phyloP scores from a whole-genome alignment of 73 alveolate species.

The Vitrella brassicaformis region DNA sequence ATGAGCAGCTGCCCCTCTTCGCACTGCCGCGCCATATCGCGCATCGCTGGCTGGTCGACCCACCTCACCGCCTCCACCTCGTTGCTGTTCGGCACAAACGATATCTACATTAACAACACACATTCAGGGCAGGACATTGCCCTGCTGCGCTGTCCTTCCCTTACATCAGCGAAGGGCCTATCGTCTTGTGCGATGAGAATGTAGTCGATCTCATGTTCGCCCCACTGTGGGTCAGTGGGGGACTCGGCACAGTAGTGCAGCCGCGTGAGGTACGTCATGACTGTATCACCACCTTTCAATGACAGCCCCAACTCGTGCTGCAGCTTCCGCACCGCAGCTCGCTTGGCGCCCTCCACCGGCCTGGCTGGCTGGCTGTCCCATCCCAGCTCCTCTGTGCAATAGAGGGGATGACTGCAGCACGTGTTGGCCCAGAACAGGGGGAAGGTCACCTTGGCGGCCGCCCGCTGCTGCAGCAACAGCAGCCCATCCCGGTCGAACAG shows the following conservation, averaged over 20 bases:
- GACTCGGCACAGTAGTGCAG: constrained; percentile 61
- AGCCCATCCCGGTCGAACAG: constrained; percentile 56
- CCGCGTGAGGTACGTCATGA: constrained; percentile 45
- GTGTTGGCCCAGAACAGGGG: constrained; percentile 76
- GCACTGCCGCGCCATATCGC: constrained; percentile 41
- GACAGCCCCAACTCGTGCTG: constrained; percentile 54
- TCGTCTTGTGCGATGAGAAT: constrained; percentile 60
- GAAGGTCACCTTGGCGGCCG: constrained; percentile 57
- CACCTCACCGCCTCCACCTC: constrained; percentile 58
- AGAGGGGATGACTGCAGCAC: constrained; percentile 69
- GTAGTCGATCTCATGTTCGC: constrained; percentile 73
- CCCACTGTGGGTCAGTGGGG: constrained; percentile 50
- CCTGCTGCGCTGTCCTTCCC: constrained; percentile 21
- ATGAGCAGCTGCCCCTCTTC: constrained; percentile 1
- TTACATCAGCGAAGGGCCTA: too few relatives aligned
- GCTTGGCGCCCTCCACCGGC: constrained; percentile 41
- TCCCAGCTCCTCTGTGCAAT: constrained; percentile 25
- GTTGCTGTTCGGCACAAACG: constrained; percentile 47
- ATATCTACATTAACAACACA: too few relatives aligned
- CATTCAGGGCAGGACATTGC: too few relatives aligned
- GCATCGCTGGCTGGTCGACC: constrained; percentile 28
- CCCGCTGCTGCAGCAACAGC: constrained; percentile 55
- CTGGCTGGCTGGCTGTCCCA: constrained; percentile 11
- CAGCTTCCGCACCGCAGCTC: constrained; percentile 60
- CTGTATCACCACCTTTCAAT: constrained; percentile 27